Conservation (phyloP, 1,284 basidiomycete genomes). For the Cryptococcus hybrid region DNA sequence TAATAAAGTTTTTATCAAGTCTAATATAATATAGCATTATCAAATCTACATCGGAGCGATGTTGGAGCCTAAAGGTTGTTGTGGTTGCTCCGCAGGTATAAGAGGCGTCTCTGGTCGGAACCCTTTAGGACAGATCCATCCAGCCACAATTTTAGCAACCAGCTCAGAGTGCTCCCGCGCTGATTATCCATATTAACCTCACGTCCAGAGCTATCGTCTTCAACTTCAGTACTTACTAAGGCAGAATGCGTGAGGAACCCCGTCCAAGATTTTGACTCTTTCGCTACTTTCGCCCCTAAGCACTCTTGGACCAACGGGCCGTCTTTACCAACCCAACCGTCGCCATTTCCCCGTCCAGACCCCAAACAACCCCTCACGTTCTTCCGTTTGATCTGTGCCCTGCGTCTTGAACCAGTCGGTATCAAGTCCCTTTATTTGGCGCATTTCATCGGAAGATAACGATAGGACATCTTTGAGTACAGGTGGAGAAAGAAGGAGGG, state of each 20-base stretch:
- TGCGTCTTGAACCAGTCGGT: constrained; percentile 33
- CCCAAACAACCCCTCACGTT: constrained; percentile 25
- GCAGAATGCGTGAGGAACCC: constrained; percentile 44
- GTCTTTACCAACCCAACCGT: constrained; percentile 46
- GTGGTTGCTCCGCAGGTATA: background rate
- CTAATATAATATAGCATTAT: too few species aligned
- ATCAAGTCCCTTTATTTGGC: constrained; percentile 38
- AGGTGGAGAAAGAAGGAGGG: constrained; percentile 34
- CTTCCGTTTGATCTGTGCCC: background rate
- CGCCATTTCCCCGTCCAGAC: constrained; percentile 35
- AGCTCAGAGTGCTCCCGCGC: constrained; percentile 28
- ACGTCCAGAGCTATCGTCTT: background rate
- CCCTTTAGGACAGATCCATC: constrained; percentile 23
- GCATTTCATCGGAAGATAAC: constrained; percentile 47
- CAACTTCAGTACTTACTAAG: constrained; percentile 28
- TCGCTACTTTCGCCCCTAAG: constrained; percentile 26
- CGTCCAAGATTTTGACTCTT: constrained; percentile 26
- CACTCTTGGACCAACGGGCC: constrained; percentile 31
- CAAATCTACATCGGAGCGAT: constrained; percentile 11
- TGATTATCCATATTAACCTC: constrained; percentile 4
- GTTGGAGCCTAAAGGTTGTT: constrained; percentile 7
- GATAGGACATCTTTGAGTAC: constrained; percentile 38
- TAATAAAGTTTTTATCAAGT: too few species aligned
- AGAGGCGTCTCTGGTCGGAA: background rate
- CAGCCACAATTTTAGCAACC: constrained; percentile 34